These are phyloP conservation scores for Alliaria petiolata DNA, from an alignment of 345 rosid genomes.

Conservation along the genomic window DNA sequence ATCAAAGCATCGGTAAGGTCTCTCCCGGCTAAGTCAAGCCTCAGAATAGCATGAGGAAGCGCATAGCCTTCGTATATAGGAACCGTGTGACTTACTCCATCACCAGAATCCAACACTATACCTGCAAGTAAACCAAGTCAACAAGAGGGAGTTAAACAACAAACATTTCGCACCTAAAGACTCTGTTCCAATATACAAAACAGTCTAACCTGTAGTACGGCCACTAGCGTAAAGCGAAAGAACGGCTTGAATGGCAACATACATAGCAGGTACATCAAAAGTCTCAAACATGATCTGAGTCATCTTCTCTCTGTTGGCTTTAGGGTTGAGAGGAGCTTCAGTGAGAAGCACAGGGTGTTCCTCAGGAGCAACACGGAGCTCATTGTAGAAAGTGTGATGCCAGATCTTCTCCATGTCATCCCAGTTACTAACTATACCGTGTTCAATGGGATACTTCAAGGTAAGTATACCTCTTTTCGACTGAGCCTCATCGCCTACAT, in stretches of 20 bases:
- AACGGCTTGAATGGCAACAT: slow-evolving; percentile 83
- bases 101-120: no score
- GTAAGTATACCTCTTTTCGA: slow-evolving; percentile 63
- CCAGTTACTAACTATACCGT: slow-evolving; percentile 86
- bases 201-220: slow-evolving; percentile 72
- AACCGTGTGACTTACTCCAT: no score
- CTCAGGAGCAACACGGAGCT: slow-evolving; percentile 88
- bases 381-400: slow-evolving; percentile 84
- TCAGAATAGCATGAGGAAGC: no score
- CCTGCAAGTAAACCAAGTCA: no score
- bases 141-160: no score
- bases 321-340: slow-evolving; percentile 86
- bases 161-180: no score
- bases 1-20: no score
- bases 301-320: slow-evolving; percentile 90
- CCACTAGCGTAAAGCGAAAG: slow-evolving; percentile 89
- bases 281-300: slow-evolving; percentile 91
- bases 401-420: slow-evolving; percentile 93
- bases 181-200: no score
- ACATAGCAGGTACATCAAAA: slow-evolving; percentile 82
- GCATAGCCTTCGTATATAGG: no score
- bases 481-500: slow-evolving; percentile 79
- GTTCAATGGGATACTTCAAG: slow-evolving; percentile 68
- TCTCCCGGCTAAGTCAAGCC: no score
- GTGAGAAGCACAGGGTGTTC: slow-evolving; percentile 67